Conservation (phyloP, 768 basidiomycete species). For the Hygrophoropsis aurantiaca region DNA sequence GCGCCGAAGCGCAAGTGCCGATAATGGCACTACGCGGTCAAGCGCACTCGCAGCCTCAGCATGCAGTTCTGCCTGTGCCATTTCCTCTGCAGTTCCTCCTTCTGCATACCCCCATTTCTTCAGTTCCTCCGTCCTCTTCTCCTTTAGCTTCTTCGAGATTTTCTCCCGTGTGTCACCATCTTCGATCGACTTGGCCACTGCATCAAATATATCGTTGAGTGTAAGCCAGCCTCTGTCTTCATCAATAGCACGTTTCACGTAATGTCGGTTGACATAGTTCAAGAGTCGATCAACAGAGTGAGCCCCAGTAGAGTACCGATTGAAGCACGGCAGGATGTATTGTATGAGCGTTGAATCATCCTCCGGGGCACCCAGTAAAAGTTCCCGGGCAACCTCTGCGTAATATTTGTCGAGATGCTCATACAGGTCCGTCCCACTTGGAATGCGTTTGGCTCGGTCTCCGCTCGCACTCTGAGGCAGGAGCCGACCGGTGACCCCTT, state of each 20-base stretch:
- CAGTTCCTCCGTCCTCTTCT: slow-evolving; percentile 61
- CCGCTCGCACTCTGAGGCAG: slow-evolving; percentile 22
- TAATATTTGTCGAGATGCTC: slow-evolving; percentile 73
- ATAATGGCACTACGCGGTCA: slow-evolving; percentile 65
- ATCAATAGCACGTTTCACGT: slow-evolving; percentile 74
- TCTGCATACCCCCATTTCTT: slow-evolving; percentile 70
- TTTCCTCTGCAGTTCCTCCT: slow-evolving; percentile 44
- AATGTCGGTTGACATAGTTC: slow-evolving; percentile 71
- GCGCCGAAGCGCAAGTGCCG: slow-evolving; percentile 64
- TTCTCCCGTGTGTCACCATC: slow-evolving; percentile 59
- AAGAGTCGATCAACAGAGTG: slow-evolving; percentile 70
- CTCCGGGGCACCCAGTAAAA: slow-evolving; percentile 60
- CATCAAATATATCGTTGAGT: slow-evolving; percentile 62
- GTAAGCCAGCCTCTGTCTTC: slow-evolving; percentile 80
- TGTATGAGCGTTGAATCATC: slow-evolving; percentile 67
- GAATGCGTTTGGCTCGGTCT: slow-evolving; percentile 27
- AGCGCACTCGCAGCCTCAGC: slow-evolving; percentile 72
- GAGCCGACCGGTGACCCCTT: slow-evolving; percentile 35
- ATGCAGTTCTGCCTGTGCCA: slow-evolving; percentile 62
- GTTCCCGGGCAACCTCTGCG: slow-evolving; percentile 57
- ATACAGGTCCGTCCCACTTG: slow-evolving; percentile 69
- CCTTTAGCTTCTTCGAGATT: slow-evolving; percentile 55
- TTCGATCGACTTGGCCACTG: slow-evolving; percentile 51
- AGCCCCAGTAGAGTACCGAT: slow-evolving; percentile 66
- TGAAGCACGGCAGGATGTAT: slow-evolving; percentile 71